phyloP scores from a whole-genome alignment of 306 rosid species.

The Acacia confusa region DNA sequence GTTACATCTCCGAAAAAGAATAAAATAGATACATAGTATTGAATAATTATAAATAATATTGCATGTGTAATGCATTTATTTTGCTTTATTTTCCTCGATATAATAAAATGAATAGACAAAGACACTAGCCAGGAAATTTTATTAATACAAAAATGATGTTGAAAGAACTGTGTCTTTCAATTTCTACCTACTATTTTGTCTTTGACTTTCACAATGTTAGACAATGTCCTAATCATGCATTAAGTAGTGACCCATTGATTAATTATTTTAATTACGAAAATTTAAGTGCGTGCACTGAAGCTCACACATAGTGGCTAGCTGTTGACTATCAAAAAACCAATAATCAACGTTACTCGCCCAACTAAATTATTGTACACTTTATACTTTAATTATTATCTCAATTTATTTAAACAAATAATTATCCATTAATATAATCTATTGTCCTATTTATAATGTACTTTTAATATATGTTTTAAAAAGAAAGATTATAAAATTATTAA shows the following conservation, averaged over 20 bases:
- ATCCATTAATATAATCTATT: no score
- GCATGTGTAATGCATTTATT: no score
- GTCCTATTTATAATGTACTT: no score
- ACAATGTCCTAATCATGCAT: not conserved
- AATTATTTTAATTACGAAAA: not conserved
- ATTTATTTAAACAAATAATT: not conserved
- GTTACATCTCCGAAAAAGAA: no score
- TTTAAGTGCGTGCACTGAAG: conserved; percentile 27
- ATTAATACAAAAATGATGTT: no score
- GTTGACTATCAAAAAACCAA: conserved; percentile 26
- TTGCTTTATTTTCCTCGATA: no score
- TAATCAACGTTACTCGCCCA: not conserved
- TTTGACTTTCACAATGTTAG: not conserved
- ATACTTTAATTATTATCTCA: not conserved
- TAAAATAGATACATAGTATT: no score
- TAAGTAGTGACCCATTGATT: not conserved
- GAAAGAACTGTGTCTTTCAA: not conserved
- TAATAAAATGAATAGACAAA: no score
- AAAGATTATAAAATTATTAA: no score
- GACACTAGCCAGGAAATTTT: no score
- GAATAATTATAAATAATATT: no score
- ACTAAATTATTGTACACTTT: conserved; percentile 26
- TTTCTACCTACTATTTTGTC: not conserved
- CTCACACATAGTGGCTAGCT: conserved; percentile 21
- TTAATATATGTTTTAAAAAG: no score